These are phyloP conservation scores for Chlamydomonas applanata DNA, from an alignment of 139 green algal genomes.

Conservation along the genomic window DNA sequence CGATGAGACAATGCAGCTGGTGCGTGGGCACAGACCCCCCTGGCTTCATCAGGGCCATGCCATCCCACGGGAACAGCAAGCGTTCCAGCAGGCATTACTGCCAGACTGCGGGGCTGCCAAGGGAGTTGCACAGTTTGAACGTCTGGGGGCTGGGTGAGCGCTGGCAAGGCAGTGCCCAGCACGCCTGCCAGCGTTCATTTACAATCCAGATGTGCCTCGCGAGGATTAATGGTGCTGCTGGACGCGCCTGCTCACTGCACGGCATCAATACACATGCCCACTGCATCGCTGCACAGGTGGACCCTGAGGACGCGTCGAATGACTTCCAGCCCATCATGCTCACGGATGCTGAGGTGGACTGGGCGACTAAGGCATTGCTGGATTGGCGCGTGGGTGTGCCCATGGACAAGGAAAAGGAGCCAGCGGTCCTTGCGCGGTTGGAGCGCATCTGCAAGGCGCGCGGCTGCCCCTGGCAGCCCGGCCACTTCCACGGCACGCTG, in stretches of 20 bases:
- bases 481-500: constrained; percentile 22
- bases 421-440: constrained; percentile 17
- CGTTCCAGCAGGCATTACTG: too few species aligned
- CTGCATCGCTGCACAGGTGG: constrained; percentile 9
- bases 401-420: constrained; percentile 32
- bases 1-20: constrained; percentile 25
- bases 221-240: too few species aligned
- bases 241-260: too few species aligned
- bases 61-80: too few species aligned
- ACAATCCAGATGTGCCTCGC: too few species aligned
- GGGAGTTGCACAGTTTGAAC: too few species aligned
- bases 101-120: too few species aligned
- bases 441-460: constrained; percentile 46
- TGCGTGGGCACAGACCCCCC: not conserved
- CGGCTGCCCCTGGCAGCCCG: constrained; percentile 36
- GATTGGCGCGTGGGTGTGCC: constrained; percentile 56
- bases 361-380: constrained; percentile 62
- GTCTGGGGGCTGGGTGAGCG: too few species aligned
- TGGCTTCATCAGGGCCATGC: too few species aligned
- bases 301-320: constrained; percentile 37
- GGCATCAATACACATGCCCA: too few species aligned
- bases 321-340: constrained; percentile 84
- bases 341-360: constrained; percentile 58
- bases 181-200: too few species aligned
- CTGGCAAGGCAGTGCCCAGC: too few species aligned